Conservation (phyloP, 1,284 basidiomycete genomes). For the Marasmius tenuissimus region DNA sequence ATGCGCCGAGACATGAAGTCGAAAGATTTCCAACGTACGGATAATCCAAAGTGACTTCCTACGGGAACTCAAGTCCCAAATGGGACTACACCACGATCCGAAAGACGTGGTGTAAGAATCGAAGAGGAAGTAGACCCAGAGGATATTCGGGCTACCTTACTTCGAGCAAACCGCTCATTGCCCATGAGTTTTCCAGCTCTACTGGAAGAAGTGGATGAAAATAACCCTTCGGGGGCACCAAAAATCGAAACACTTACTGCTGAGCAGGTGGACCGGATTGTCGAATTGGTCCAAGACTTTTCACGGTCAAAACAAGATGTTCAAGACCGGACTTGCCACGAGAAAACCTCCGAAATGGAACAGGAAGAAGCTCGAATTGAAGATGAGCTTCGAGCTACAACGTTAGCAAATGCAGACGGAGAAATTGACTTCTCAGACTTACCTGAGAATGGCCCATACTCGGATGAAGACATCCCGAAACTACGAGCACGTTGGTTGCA, state of each 20-base stretch:
- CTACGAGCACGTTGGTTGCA: conserved; percentile 20
- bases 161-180: neutral
- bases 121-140: neutral
- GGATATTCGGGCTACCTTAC: neutral
- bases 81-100: too few species aligned
- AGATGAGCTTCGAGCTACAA: neutral
- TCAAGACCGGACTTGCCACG: neutral
- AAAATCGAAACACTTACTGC: neutral
- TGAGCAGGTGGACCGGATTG: neutral
- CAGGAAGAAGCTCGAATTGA: neutral
- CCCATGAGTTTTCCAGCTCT: neutral
- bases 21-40: neutral
- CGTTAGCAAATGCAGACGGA: neutral
- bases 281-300: conserved; percentile 5
- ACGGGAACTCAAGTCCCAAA: too few species aligned
- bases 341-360: neutral
- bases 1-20: conserved; percentile 3
- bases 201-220: neutral
- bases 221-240: neutral
- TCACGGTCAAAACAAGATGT: neutral
- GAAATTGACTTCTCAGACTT: neutral
- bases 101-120: neutral
- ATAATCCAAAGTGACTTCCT: neutral
- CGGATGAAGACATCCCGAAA: conserved; percentile 14
- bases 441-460: conserved; percentile 3